phyloP scores from a whole-genome alignment of 306 rosid genomes.

The Quercus gilva region DNA sequence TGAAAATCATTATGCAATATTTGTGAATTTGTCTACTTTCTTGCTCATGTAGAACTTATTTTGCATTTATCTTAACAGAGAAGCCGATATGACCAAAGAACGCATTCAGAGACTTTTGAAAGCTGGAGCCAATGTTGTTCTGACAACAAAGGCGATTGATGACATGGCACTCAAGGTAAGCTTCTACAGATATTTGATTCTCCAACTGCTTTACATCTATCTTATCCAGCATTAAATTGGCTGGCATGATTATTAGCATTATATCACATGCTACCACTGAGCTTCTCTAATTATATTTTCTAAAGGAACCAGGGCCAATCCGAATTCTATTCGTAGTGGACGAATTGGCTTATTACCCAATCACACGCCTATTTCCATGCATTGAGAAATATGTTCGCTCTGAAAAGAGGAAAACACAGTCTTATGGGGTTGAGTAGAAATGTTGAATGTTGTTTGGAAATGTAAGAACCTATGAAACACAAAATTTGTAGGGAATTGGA shows the following conservation, averaged over 20 bases:
- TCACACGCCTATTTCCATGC: too few species aligned
- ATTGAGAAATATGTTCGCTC: too few species aligned
- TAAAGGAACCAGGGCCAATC: too few species aligned
- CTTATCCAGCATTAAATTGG: not conserved
- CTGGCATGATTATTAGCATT: not conserved
- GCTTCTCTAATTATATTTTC: too few species aligned
- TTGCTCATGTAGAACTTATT: not conserved
- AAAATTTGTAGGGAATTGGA: not conserved
- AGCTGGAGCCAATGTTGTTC: slow-evolving; percentile 95
- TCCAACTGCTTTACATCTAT: slow-evolving; percentile 4
- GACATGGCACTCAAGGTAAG: slow-evolving; percentile 97
- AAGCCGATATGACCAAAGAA: slow-evolving; percentile 95
- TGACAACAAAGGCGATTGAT: slow-evolving; percentile 96
- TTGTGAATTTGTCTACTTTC: not conserved
- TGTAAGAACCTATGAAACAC: not conserved
- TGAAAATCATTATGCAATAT: not conserved
- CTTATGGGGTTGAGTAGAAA: not conserved
- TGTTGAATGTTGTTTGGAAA: not conserved
- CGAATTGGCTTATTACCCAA: too few species aligned
- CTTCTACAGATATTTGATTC: slow-evolving; percentile 6
- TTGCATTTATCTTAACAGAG: slow-evolving; percentile 43
- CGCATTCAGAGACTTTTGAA: slow-evolving; percentile 84
- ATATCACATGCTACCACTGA: not conserved
- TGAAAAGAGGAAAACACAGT: too few species aligned
- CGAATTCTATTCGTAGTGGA: too few species aligned